Evolutionary conservation across 2,329 filamentous ascomycete species (phyloP).

Genomic region (Alternaria sp.): DNA sequence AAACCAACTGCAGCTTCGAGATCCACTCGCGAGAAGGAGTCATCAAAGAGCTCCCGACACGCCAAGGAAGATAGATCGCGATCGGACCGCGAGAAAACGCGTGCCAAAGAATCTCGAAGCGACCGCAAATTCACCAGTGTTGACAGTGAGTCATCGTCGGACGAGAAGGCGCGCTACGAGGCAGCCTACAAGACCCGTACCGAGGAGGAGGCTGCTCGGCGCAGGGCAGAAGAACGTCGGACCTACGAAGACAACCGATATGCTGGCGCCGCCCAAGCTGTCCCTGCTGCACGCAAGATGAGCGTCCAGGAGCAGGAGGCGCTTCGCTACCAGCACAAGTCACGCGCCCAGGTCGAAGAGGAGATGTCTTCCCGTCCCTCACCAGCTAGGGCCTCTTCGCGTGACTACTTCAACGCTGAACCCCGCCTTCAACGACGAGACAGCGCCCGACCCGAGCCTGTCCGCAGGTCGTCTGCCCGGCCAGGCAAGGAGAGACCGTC

Average conservation of each 20-base stretch:
- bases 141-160: slow-evolving; percentile 46
- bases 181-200: slow-evolving; percentile 41
- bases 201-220: slow-evolving; percentile 34
- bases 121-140: slow-evolving; percentile 49
- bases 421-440: slow-evolving; percentile 37
- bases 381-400: slow-evolving; percentile 39
- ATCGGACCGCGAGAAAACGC: slow-evolving; percentile 50
- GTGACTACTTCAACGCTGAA: slow-evolving; percentile 41
- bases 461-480: slow-evolving; percentile 47
- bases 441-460: slow-evolving; percentile 34
- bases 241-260: slow-evolving; percentile 39
- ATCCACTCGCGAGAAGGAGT: slow-evolving; percentile 42
- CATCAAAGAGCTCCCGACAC: slow-evolving; percentile 30
- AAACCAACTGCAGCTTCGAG: slow-evolving; percentile 39
- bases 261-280: slow-evolving; percentile 1
- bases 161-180: slow-evolving; percentile 46
- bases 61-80: slow-evolving; percentile 50
- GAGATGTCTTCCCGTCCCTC: slow-evolving; percentile 35
- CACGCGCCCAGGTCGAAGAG: slow-evolving; percentile 34
- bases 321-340: slow-evolving; percentile 39
- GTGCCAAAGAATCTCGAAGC: slow-evolving; percentile 51
- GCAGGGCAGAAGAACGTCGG: slow-evolving; percentile 41
- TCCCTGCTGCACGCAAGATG: slow-evolving; percentile 34
- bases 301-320: slow-evolving; percentile 38
- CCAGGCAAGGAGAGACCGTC: slow-evolving; percentile 38